Conservation (phyloP, 2,329 filamentous ascomycete species). For the Calonectria henricotiae region DNA sequence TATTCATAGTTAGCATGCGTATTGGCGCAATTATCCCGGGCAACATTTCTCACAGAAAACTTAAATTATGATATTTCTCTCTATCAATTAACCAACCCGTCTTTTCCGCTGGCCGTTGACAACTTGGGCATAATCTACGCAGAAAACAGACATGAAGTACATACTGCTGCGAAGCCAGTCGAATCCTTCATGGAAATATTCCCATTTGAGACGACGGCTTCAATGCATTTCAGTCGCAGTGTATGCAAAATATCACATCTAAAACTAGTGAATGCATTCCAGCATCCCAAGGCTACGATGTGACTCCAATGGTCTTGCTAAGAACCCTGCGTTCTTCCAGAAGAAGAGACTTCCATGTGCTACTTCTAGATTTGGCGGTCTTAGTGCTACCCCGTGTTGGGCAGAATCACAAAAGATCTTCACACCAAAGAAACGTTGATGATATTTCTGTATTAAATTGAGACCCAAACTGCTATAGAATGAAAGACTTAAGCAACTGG, state of each 20-base stretch:
- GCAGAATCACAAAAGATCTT: too few relatives aligned
- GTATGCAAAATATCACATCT: background rate
- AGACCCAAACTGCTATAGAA: background rate
- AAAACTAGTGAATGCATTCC: background rate
- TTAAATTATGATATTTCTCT: too few relatives aligned
- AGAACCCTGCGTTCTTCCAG: background rate
- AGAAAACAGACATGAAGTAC: background rate
- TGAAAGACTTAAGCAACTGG: background rate
- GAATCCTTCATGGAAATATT: background rate
- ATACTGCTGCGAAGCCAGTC: too few relatives aligned
- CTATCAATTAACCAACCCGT: too few relatives aligned
- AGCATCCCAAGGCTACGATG: too few relatives aligned
- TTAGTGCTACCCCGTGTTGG: background rate
- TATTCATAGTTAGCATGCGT: too few relatives aligned
- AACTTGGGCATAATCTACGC: background rate
- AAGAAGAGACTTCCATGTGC: background rate
- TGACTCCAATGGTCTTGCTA: slow-evolving; percentile 9
- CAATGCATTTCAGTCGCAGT: too few relatives aligned
- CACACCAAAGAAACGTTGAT: too few relatives aligned
- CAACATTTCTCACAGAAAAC: too few relatives aligned
- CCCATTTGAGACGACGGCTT: background rate
- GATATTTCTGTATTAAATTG: background rate
- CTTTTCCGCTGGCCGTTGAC: background rate
- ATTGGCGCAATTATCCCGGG: too few relatives aligned
- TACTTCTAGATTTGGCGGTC: background rate